Base-by-base conservation (phyloP, 768 basidiomycete species). In the Agaricus bisporus region DNA sequence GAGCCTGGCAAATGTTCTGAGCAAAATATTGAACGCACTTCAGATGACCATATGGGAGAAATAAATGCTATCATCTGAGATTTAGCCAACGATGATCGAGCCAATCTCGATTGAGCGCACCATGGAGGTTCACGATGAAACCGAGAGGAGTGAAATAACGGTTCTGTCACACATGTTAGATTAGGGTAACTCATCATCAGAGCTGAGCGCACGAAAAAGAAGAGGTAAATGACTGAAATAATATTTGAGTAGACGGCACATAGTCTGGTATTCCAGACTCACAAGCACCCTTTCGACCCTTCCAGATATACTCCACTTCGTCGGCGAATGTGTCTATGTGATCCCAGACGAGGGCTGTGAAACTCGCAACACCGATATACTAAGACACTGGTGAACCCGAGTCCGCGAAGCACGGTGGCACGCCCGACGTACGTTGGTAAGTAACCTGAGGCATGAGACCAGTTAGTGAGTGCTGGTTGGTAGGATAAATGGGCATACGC, bases 111-210 rank as follows among this genome's bases (percentile, higher is more conserved):
- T 26, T 29, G 32, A 32, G 20, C 59, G 49, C 59, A 73, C 75
- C 79, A 53, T 68, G 75, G 11, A 83, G 60, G 56, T 84, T 83
- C 38, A 84, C 63, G 15, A 83, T 75, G 61, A 86, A 85, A 0
- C 79, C 81, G 2, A 85, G 66, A 0, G 83, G 83, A 0, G 79
- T 83, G 18, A 85, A 65, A 59, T 86, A 86, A 22, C 83, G 78
- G 59, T 85, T 85, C 82, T 85, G n/a, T 32, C 11, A 17, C 20
- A 10, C 25, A 17, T 8, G 14, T 45, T 29, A n/a, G 26, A 14
- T 3, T 26, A 26, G 25, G 8, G 11, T 7, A 43, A 12, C 18
- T 6, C 18, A 12, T 45, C 11, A 5, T 14, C 14, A 28, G 28
- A 29, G 14, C 5, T 1, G 38, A n/a, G 38, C 44, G 15, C 15